Evolutionary conservation across 441 rosid genomes (phyloP).

Genomic region (Pelargonium fulgidum): DNA sequence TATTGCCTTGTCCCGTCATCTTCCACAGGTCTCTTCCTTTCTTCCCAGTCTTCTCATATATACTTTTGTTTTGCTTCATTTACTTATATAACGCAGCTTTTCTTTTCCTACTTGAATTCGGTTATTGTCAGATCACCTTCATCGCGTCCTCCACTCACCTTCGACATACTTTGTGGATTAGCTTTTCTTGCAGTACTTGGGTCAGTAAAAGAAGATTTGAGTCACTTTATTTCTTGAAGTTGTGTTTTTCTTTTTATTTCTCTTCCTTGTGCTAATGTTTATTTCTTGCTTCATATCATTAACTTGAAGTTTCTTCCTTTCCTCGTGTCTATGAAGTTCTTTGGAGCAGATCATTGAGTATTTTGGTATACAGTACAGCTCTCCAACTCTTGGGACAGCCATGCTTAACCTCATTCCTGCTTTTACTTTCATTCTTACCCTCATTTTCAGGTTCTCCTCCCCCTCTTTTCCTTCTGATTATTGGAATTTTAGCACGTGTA

Average conservation of each 20-base stretch:
- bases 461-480: background rate
- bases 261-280: background rate
- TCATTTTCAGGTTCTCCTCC: slow-evolving; percentile 39
- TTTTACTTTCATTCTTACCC: slow-evolving; percentile 47
- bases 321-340: background rate
- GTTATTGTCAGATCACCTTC: background rate
- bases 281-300: background rate
- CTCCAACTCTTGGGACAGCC: slow-evolving; percentile 49
- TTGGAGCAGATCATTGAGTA: slow-evolving; percentile 25
- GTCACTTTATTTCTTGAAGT: background rate
- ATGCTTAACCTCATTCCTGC: slow-evolving; percentile 41
- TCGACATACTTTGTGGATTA: background rate
- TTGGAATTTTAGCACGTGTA: background rate
- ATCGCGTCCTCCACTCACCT: slow-evolving; percentile 21
- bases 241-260: too few species aligned
- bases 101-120: background rate
- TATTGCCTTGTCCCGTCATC: slow-evolving; percentile 58
- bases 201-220: background rate
- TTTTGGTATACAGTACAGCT: slow-evolving; percentile 41
- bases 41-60: slow-evolving; percentile 29
- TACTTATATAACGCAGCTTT: background rate
- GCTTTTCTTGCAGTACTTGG: slow-evolving; percentile 17
- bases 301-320: background rate
- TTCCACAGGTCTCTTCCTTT: slow-evolving; percentile 30
- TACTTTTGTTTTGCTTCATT: slow-evolving; percentile 46